A percentile compares a stretch with the other conserved stretches of the same genome.
Evolutionary conservation across 2,329 filamentous ascomycete genomes (phyloP).

Genomic region (Lomentospora prolificans): DNA sequence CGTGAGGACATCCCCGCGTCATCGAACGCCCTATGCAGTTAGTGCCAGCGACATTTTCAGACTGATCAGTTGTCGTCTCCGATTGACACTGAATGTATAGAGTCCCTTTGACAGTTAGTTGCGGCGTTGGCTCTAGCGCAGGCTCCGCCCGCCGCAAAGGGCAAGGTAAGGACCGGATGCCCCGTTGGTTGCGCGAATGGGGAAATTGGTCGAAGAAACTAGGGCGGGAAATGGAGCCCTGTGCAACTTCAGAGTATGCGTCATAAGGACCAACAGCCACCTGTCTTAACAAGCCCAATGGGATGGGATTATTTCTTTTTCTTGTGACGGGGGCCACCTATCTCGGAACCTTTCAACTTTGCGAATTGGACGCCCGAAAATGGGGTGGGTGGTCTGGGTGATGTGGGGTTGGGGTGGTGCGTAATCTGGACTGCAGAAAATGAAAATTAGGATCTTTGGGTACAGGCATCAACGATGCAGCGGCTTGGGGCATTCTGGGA

Average conservation of each 20-base stretch:
- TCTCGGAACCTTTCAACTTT: too few species aligned
- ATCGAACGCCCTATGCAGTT: background rate
- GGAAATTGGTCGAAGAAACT: background rate
- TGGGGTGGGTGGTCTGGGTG: background rate
- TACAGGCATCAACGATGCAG: too few species aligned
- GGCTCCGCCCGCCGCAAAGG: background rate
- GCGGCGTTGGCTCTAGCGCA: background rate
- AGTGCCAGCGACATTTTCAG: background rate
- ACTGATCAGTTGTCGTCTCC: background rate
- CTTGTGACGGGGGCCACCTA: too few species aligned
- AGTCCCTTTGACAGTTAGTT: too few species aligned
- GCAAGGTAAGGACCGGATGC: background rate
- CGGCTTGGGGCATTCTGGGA: too few species aligned
- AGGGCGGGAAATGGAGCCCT: too few species aligned
- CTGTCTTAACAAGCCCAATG: background rate
- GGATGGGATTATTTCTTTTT: background rate
- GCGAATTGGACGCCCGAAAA: too few species aligned
- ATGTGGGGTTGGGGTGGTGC: background rate
- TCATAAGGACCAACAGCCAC: background rate
- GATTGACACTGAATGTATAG: background rate
- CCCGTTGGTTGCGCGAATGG: background rate
- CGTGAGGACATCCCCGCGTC: constrained; percentile 1
- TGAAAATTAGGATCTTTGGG: background rate
- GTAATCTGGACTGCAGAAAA: background rate
- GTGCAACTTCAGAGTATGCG: background rate